Percentiles rank a stretch among this genome's conserved stretches.
Conservation (phyloP, 2,329 filamentous ascomycete species). For the Pseudogymnoascus sp. region DNA sequence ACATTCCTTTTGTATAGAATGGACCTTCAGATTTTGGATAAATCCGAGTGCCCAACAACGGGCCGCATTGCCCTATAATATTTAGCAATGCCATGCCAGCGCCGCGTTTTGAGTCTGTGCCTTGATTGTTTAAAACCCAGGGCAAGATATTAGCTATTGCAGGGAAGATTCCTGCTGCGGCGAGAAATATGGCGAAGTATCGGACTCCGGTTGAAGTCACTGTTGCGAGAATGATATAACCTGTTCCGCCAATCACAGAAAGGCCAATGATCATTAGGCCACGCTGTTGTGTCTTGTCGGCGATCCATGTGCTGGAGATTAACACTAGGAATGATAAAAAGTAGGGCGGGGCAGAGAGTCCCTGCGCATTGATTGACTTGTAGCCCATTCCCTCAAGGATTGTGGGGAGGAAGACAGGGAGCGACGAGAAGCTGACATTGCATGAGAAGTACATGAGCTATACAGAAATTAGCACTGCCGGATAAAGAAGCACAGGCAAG, state of each 20-base stretch:
- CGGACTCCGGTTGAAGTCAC: constrained; percentile 39
- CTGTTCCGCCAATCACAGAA: constrained; percentile 51
- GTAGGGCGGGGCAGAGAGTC: constrained; percentile 65
- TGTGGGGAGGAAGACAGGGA: constrained; percentile 59
- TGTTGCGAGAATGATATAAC: constrained; percentile 60
- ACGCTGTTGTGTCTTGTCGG: constrained; percentile 60
- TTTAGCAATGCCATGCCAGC: constrained; percentile 62
- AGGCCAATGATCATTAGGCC: constrained; percentile 53
- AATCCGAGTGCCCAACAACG: constrained; percentile 56
- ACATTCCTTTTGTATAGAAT: constrained; percentile 49
- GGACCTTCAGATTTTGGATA: constrained; percentile 46
- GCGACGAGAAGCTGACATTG: constrained; percentile 59
- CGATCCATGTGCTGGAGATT: constrained; percentile 54
- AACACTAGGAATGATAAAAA: constrained; percentile 60
- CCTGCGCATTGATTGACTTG: constrained; percentile 60
- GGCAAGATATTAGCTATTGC: constrained; percentile 65
- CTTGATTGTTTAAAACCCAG: constrained; percentile 66
- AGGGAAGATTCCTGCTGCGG: constrained; percentile 58
- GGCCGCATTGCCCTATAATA: constrained; percentile 59
- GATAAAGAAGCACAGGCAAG: neutral
- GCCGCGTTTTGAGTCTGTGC: constrained; percentile 60
- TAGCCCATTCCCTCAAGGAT: constrained; percentile 64
- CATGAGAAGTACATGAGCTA: constrained; percentile 52
- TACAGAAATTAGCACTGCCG: constrained; percentile 20
- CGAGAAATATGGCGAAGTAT: constrained; percentile 45